phyloP scores from a whole-genome alignment of 768 basidiomycete genomes.

The Coprinellus micaceus region DNA sequence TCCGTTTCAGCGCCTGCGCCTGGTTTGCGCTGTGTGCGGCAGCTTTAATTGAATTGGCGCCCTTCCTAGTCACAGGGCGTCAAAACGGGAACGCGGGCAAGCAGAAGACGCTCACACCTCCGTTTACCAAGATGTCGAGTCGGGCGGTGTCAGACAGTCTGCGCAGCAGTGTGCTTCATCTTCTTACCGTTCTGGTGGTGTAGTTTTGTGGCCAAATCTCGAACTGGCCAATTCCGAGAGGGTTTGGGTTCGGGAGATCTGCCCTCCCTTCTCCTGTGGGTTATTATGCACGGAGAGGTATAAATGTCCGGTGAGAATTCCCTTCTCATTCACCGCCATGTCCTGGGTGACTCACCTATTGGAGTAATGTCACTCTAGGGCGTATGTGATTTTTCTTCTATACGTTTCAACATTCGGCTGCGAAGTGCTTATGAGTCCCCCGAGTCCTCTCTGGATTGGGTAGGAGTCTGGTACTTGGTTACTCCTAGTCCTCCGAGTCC shows the following conservation, averaged over 20 bases:
- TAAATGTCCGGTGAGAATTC: neutral
- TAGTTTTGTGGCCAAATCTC: neutral
- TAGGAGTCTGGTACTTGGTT: no score
- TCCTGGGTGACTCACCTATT: neutral
- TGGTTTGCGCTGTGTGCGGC: neutral
- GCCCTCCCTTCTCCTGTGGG: neutral
- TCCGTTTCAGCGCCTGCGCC: neutral
- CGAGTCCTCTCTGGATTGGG: no score
- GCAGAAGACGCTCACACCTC: neutral
- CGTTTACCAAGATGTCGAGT: neutral
- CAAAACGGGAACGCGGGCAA: neutral
- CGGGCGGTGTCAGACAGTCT: neutral
- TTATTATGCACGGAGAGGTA: neutral
- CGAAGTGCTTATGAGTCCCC: no score
- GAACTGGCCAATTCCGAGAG: neutral
- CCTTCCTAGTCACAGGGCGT: constrained; percentile 8
- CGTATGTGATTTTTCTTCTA: no score
- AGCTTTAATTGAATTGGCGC: neutral
- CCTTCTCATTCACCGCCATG: neutral
- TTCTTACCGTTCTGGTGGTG: neutral
- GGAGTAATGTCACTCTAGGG: no score
- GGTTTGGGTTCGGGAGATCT: neutral
- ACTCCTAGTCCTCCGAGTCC: no score
- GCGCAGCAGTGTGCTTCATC: neutral
- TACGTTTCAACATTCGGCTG: no score